Evolutionary conservation across 2,329 filamentous ascomycete genomes (phyloP).

Genomic region (Penicillium carneum): DNA sequence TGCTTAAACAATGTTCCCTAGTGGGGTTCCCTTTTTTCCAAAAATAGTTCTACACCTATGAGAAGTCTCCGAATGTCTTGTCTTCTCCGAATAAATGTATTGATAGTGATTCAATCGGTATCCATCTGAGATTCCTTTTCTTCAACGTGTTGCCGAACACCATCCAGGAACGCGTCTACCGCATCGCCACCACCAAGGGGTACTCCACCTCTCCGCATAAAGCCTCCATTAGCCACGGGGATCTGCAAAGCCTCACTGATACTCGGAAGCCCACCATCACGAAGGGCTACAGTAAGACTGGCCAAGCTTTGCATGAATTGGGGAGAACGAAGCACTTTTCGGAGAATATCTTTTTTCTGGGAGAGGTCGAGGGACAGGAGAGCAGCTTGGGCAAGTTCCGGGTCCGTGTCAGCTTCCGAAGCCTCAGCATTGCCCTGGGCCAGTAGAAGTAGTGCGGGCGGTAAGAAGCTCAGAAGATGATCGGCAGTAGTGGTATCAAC

Average conservation of each 20-base stretch:
- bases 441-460: conserved; percentile 77
- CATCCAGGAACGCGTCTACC: conserved; percentile 88
- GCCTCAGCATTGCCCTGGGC: conserved; percentile 70
- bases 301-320: conserved; percentile 88
- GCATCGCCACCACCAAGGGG: conserved; percentile 87
- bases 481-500: conserved; percentile 72
- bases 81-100: not conserved
- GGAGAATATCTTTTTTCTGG: conserved; percentile 82
- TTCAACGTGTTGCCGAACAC: conserved; percentile 80
- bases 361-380: conserved; percentile 74
- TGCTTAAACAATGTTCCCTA: conserved; percentile 31
- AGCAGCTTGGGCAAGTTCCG: conserved; percentile 73
- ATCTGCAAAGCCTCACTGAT: conserved; percentile 86
- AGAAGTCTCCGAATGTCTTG: conserved; percentile 5
- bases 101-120: conserved; percentile 45
- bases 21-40: conserved; percentile 28
- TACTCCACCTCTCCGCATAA: conserved; percentile 77
- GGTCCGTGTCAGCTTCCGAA: conserved; percentile 70
- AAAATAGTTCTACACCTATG: conserved; percentile 28
- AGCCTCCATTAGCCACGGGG: conserved; percentile 82
- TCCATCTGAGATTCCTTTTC: conserved; percentile 58
- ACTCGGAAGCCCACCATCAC: conserved; percentile 88
- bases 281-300: conserved; percentile 83
- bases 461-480: conserved; percentile 77
- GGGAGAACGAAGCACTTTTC: conserved; percentile 82